Base-by-base conservation (phyloP, 129 eudicot genomes). In the Pseudognaphalium luteoalbum region DNA sequence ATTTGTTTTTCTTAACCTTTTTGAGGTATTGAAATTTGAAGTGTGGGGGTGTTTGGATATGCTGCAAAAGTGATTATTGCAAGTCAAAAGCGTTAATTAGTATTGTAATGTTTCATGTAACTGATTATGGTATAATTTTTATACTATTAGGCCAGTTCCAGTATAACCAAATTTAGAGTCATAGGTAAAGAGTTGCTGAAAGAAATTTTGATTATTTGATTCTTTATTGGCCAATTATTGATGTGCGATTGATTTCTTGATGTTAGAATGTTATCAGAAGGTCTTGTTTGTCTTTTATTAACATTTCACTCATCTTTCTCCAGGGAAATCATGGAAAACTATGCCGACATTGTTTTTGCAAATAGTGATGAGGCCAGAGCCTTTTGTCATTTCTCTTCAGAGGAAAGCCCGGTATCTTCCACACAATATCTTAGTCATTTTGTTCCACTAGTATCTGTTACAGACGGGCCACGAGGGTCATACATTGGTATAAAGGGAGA, bases 261-360 rank as follows among this genome's bases (percentile, higher is more conserved):
- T 32, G 16, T 5, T 59, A 21, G n/a, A 29, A 63, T 62, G n/a
- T 32, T 30, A 34, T 44, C 22, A 11, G 2, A 68, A 22, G 22
- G 9, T 70, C 17, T 57, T 9, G 15, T 9, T 35, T 5, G 3
- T 7, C 54, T 57, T 67, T n/a, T 65, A 64, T n/a, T 79, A 54
- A 72, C 25, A 25, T 52, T 30, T 21, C 44, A 5, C 12, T 57
- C 44, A 19, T 57, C 66, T 51, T 63, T 35, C 17, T 84, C 61
- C 77, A 94, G 99, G 99, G 99, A 94, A 81, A 87, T 94, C 20
- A 89, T 94, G 87, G 97, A 87, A 76, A 94, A 91, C 65, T 86
- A 89, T 74, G 97, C 99, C 3, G 99, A 94, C 84, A 91, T 94
- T 1, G 78, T 94, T 35, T 94, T 94, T 81, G 96, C 97, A 52